Base-by-base conservation (phyloP, 2,329 filamentous ascomycete species). In the Chrysosporium queenslandicum region DNA sequence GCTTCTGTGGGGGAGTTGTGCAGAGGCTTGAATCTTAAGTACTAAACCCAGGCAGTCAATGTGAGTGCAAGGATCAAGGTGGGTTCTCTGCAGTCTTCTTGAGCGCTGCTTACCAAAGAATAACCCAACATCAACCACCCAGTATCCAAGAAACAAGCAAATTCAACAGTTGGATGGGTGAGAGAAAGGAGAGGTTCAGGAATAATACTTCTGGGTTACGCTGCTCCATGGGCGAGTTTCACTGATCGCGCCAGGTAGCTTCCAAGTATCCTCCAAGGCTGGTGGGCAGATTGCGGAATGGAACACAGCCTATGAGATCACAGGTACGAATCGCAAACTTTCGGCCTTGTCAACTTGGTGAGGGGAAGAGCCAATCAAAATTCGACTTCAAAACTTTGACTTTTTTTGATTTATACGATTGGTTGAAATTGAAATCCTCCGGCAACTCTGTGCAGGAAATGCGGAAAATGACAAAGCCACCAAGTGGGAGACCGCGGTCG, bases 1-100 rank as follows among this genome's bases (percentile, higher is more conserved):
- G 48, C 46, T 40, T 30, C 16, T 37, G 20, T 11, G 37, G 36
- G 37, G 47, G 37, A 37, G n/a, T 25, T 12, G 47, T 21, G 29
- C 46, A 39, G 46, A 42, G 37, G 27, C 37, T 37, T 20, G 48
- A 45, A 23, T 43, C 43, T 51, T 36, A 30, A 42, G 23, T 50
- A 43, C 8, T 29, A 23, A 32, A 8, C 5, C n/a, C 9, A 9
- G 7, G 6, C 14, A 3, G 25, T 32, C 5, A 11, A 32, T 43
- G 29, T 51, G 40, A 25, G 12, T 16, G 43, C 29, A 36, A 20
- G 43, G 43, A 34, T 46, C 43, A 36, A 46, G 43, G 43, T 34
- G n/a, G 7, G 20, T 21, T 3, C 12, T 12, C 9, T 43, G 42
- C 25, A 7, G 18, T 3, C 30, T 46, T 23, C 29, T 45, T 45